phyloP scores from a whole-genome alignment of 2,329 filamentous ascomycete genomes.

The Phaeosphaeria sp. region DNA sequence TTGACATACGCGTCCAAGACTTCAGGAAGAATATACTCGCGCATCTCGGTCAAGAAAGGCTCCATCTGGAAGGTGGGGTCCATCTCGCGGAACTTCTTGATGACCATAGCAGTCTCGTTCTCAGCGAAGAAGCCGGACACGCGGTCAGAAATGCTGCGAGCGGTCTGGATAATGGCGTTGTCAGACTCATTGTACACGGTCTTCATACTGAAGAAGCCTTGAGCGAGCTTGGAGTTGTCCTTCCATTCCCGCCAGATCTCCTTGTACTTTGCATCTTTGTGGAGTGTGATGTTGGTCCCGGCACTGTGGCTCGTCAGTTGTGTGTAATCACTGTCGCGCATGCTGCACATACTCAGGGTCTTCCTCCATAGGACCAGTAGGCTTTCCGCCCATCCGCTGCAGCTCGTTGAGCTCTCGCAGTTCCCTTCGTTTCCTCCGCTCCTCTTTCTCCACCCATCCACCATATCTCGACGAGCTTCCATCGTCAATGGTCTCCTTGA shows the following conservation, averaged over 20 bases:
- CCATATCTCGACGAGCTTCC: constrained; percentile 95
- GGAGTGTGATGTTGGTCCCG: constrained; percentile 90
- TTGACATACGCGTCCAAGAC: constrained; percentile 98
- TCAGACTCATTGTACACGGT: constrained; percentile 93
- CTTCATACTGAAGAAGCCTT: constrained; percentile 86
- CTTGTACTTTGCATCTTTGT: constrained; percentile 98
- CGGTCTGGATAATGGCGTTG: constrained; percentile 91
- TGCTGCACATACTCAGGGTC: constrained; percentile 76
- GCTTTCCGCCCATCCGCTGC: constrained; percentile 55
- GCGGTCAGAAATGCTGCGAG: constrained; percentile 90
- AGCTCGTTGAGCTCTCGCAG: constrained; percentile 69
- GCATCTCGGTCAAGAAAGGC: constrained; percentile 91
- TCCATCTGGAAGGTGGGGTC: constrained; percentile 95
- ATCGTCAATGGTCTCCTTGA: constrained; percentile 96
- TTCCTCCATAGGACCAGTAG: constrained; percentile 71
- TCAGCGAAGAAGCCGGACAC: constrained; percentile 97
- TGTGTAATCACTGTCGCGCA: background rate
- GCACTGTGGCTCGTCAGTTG: constrained; percentile 64
- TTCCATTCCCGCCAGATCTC: constrained; percentile 98
- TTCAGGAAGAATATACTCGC: constrained; percentile 97
- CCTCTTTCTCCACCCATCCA: constrained; percentile 96
- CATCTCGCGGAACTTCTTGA: constrained; percentile 97
- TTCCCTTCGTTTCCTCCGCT: constrained; percentile 81
- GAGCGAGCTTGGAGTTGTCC: constrained; percentile 86
- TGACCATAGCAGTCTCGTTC: constrained; percentile 96